Conservation (phyloP, 495 filamentous ascomycete genomes). For the Hypomontagnella submonticulosa region DNA sequence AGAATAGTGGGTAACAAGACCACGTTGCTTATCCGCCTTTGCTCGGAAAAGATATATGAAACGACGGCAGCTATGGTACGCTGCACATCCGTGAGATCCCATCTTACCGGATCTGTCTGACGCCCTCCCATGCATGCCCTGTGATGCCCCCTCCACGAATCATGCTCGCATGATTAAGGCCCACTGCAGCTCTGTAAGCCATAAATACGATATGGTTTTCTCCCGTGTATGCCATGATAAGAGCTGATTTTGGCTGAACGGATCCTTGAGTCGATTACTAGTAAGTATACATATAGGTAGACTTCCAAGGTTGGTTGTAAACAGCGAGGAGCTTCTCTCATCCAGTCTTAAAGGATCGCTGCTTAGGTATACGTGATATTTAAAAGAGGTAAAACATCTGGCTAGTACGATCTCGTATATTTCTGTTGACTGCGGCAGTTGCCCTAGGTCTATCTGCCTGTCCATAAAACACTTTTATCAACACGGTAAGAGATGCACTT, state of each 20-base stretch:
- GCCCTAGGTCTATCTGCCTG: conserved; percentile 39
- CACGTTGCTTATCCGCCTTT: not conserved
- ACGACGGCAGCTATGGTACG: conserved; percentile 28
- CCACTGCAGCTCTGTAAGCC: conserved; percentile 1
- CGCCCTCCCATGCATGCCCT: conserved; percentile 2
- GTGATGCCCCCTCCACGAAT: conserved; percentile 13
- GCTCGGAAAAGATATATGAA: conserved; percentile 31
- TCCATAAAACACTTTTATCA: conserved; percentile 42
- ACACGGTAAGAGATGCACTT: conserved; percentile 44
- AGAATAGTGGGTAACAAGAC: conserved; percentile 12
- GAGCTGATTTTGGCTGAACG: not conserved
- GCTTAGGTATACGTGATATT: not conserved
- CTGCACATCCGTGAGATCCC: conserved; percentile 33
- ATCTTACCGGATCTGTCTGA: conserved; percentile 44
- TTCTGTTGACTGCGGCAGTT: conserved; percentile 43
- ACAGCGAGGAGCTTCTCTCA: no score
- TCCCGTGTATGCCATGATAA: not conserved
- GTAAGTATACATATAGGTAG: not conserved
- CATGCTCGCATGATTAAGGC: conserved; percentile 14
- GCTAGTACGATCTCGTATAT: conserved; percentile 39
- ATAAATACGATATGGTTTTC: conserved; percentile 11
- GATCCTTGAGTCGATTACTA: not conserved
- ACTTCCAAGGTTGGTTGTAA: no score
- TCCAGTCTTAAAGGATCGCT: no score
- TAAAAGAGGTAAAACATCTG: conserved; percentile 4